phyloP scores from a whole-genome alignment of 202 grass and related monocot genomes.

The Setaria italica region DNA sequence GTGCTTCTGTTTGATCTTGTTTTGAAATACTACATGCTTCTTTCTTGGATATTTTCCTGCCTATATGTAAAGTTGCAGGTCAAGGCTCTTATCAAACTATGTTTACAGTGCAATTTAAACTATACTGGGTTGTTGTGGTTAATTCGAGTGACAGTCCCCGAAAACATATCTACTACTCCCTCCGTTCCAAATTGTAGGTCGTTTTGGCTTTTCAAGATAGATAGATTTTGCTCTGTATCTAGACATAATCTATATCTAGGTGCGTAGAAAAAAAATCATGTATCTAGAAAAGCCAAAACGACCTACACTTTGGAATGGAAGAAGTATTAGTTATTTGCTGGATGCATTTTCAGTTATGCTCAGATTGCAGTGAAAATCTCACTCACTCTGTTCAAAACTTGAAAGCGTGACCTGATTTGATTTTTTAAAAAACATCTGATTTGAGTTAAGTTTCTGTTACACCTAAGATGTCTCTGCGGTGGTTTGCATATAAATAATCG shows the following conservation, averaged over 20 bases:
- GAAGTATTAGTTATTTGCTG: not conserved
- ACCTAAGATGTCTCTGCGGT: not conserved
- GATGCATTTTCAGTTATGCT: constrained; percentile 14
- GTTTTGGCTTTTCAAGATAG: no score
- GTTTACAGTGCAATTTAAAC: not conserved
- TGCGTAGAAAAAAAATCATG: no score
- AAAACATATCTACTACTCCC: not conserved
- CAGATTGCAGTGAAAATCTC: constrained; percentile 9
- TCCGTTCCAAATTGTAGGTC: no score
- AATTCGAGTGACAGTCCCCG: not conserved
- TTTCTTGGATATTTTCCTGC: constrained; percentile 2
- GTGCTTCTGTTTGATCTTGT: constrained; percentile 9
- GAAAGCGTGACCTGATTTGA: not conserved
- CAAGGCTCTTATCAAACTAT: constrained; percentile 4
- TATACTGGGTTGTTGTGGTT: not conserved
- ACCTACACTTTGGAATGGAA: no score
- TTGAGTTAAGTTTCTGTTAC: constrained; percentile 11
- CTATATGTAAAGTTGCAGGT: not conserved
- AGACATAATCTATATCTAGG: no score
- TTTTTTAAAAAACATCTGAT: not conserved
- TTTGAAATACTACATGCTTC: not conserved
- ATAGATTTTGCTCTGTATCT: no score
- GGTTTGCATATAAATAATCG: constrained; percentile 18
- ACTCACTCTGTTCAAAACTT: not conserved
- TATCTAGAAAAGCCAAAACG: no score